These are phyloP conservation scores for Ceratobasidium sp. DNA, from an alignment of 1,284 basidiomycete species.

Conservation along the genomic window DNA sequence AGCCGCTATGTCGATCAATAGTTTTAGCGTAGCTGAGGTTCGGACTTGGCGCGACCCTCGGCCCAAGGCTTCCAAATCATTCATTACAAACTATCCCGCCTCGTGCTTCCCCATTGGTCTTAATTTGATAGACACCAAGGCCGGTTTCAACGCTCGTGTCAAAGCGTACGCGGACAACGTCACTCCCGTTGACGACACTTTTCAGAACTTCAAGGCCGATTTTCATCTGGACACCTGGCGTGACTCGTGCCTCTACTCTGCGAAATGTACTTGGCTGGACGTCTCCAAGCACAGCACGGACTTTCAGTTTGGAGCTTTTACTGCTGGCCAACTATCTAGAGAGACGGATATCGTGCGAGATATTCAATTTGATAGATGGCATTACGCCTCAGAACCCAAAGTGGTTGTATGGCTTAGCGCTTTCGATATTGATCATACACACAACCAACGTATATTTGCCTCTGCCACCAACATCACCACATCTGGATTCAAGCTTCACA, in stretches of 20 bases:
- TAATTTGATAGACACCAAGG: conserved; percentile 22
- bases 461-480: no score
- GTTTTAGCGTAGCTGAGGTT: conserved; percentile 29
- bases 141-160: conserved; percentile 3
- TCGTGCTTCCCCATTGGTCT: conserved; percentile 23
- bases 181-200: not conserved
- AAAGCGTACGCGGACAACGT: not conserved
- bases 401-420: conserved; percentile 29
- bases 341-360: no score
- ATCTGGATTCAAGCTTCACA: conserved; percentile 22
- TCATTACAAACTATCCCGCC: not conserved
- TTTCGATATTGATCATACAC: conserved; percentile 11
- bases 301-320: no score
- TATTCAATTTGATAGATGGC: conserved; percentile 31
- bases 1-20: no score
- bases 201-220: not conserved
- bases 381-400: conserved; percentile 28
- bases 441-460: conserved; percentile 14
- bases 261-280: conserved; percentile 28
- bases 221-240: conserved; percentile 35
- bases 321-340: no score
- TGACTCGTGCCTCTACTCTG: conserved; percentile 28
- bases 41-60: conserved; percentile 26
- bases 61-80: not conserved
- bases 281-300: no score